A percentile compares a stretch with the other conserved stretches of the same genome.
These are phyloP conservation scores for Kalmanozyma brasiliensis DNA, from an alignment of 1,284 basidiomycete species.

Conservation along the genomic window DNA sequence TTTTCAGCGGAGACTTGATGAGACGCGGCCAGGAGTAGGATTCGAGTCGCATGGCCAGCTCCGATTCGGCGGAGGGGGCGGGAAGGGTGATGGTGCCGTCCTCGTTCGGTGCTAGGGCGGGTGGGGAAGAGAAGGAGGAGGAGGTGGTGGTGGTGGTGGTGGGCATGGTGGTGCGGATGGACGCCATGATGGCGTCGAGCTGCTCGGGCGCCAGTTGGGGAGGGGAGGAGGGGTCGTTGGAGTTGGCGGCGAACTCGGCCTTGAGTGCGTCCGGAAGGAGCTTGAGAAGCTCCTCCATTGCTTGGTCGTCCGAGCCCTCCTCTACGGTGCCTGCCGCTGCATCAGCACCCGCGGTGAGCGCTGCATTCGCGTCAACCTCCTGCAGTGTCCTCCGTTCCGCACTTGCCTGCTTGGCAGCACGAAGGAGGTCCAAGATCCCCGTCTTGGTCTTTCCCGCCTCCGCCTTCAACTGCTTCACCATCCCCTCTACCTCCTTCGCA, in stretches of 20 bases:
- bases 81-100: conserved; percentile 6
- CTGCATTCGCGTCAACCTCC: conserved; percentile 25
- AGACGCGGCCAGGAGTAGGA: conserved; percentile 81
- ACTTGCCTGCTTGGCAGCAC: conserved; percentile 24
- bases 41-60: conserved; percentile 53
- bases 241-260: conserved; percentile 18
- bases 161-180: conserved; percentile 17
- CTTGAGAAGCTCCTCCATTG: conserved; percentile 40
- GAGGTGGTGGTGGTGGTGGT: not conserved
- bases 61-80: conserved; percentile 7
- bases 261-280: conserved; percentile 44
- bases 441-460: conserved; percentile 38
- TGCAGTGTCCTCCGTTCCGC: conserved; percentile 21
- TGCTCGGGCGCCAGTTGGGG: conserved; percentile 35
- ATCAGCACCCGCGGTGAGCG: not conserved
- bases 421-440: conserved; percentile 55
- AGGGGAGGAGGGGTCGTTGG: not conserved
- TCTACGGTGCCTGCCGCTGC: not conserved
- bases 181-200: conserved; percentile 32
- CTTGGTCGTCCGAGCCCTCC: conserved; percentile 32
- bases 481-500: not conserved
- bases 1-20: conserved; percentile 88
- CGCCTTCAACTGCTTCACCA: conserved; percentile 10
- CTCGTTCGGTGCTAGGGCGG: not conserved
- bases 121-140: not conserved